Evolutionary conservation across 305 asterid species (phyloP).

Genomic region (Striga hermonthica): DNA sequence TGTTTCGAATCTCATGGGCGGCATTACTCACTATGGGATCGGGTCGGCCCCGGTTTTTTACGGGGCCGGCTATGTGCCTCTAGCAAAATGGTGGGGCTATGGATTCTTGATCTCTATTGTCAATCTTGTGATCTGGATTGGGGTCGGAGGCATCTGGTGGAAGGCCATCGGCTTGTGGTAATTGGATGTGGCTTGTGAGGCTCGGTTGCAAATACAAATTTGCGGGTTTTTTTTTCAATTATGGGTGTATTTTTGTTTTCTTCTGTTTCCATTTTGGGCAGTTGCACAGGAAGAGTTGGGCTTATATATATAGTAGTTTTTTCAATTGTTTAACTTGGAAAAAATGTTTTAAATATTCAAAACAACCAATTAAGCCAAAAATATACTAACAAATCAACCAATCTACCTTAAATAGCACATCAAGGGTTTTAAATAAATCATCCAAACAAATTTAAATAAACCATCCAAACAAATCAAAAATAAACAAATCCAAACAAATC

Average conservation of each 20-base stretch:
- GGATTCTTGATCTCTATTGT: conserved; percentile 83
- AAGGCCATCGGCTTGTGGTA: conserved; percentile 79
- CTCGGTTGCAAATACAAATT: not conserved
- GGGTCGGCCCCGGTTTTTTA: conserved; percentile 98
- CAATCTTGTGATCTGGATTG: conserved; percentile 86
- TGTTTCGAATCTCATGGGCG: conserved; percentile 98
- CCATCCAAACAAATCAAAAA: no score
- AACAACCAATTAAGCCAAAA: no score
- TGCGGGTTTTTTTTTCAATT: not conserved
- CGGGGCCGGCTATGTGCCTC: conserved; percentile 96
- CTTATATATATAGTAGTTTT: no score
- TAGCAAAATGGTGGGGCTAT: conserved; percentile 98
- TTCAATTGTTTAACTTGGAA: not conserved
- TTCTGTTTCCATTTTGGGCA: not conserved
- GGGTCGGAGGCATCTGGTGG: conserved; percentile 96
- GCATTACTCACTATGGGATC: conserved; percentile 89
- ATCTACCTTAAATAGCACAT: no score
- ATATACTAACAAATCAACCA: no score
- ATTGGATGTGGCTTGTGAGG: not conserved
- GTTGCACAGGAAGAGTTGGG: no score
- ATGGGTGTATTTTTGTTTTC: not conserved
- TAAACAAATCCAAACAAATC: no score
- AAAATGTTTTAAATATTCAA: no score
- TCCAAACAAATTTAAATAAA: no score
- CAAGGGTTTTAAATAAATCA: no score